Percentiles rank a stretch among this genome's conserved stretches.
Evolutionary conservation across 2,329 filamentous ascomycete genomes (phyloP).

Genomic region (Arthroderma uncinatum): DNA sequence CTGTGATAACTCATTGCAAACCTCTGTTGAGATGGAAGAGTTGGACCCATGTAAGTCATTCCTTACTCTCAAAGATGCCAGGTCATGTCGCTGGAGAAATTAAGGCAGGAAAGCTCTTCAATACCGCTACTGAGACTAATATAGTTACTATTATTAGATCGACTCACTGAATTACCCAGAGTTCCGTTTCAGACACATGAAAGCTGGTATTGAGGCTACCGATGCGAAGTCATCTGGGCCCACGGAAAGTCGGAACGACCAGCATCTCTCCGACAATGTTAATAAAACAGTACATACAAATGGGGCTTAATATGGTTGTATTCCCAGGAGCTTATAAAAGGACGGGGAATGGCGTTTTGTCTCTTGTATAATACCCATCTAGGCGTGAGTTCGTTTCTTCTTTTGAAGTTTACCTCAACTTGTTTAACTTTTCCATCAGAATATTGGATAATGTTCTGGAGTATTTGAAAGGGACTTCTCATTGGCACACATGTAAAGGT

Average conservation of each 20-base stretch:
- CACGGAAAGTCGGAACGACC: background rate
- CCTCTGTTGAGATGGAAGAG: constrained; percentile 21
- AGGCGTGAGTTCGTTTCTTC: too few relatives aligned
- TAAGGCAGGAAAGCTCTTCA: background rate
- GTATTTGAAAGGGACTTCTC: too few relatives aligned
- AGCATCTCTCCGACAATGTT: background rate
- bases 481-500: too few relatives aligned
- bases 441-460: too few relatives aligned
- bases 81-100: too few relatives aligned
- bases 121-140: background rate
- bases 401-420: background rate
- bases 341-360: too few relatives aligned
- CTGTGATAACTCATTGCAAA: constrained; percentile 20
- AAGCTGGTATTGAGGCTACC: background rate
- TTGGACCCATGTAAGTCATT: constrained; percentile 23
- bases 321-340: too few relatives aligned
- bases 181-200: background rate
- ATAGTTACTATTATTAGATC: background rate
- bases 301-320: background rate
- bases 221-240: background rate
- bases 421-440: background rate
- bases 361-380: too few relatives aligned
- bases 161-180: background rate
- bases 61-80: background rate
- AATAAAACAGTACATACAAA: background rate